Conservation (phyloP, 345 rosid species). For the Salix arbutifolia region DNA sequence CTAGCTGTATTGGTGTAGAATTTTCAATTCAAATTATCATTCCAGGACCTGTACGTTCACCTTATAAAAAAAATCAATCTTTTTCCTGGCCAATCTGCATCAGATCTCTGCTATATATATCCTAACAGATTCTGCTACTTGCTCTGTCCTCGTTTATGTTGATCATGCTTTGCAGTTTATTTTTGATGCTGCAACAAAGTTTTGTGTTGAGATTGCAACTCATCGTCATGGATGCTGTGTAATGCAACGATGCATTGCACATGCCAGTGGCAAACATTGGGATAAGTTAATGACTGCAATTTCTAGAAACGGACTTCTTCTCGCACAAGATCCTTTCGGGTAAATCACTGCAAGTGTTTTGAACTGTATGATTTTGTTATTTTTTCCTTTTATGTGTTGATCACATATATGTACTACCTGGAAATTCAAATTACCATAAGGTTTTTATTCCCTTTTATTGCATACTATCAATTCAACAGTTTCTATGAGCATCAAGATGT, state of each 20-base stretch:
- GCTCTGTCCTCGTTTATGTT: not conserved
- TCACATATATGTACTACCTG: not conserved
- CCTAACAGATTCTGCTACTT: not conserved
- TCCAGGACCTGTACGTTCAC: not conserved
- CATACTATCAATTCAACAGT: not conserved
- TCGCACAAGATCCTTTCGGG: constrained; percentile 79
- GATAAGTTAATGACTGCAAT: constrained; percentile 50
- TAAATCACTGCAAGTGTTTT: constrained; percentile 17
- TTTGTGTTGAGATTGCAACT: constrained; percentile 61
- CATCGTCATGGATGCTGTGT: constrained; percentile 81
- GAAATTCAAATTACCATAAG: not conserved
- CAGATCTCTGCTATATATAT: not conserved
- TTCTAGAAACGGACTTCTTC: constrained; percentile 45
- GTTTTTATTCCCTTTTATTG: not conserved
- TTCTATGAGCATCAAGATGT: not conserved
- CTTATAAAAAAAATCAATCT: not conserved
- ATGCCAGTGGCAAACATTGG: constrained; percentile 41
- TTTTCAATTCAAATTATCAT: not conserved
- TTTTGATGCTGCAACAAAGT: constrained; percentile 55
- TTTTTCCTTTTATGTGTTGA: not conserved
- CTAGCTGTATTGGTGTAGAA: not conserved
- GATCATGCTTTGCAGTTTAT: constrained; percentile 44
- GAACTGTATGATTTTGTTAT: not conserved
- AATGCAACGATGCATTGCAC: constrained; percentile 57
- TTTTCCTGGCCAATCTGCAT: not conserved